phyloP scores from a whole-genome alignment of 345 rosid species.

The Crucihimalaya himalaica region DNA sequence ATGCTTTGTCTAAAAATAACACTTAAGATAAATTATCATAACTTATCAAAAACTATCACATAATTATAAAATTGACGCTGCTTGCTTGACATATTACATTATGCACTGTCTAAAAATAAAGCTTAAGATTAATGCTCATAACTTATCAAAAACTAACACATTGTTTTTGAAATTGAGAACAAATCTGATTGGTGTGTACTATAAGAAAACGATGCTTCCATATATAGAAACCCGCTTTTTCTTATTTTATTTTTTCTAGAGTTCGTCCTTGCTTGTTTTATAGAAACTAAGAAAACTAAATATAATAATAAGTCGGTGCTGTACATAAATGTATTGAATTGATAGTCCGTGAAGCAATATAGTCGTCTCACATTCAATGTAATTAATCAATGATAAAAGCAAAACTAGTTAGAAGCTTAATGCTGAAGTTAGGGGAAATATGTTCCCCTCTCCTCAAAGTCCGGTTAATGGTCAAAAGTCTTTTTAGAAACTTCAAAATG shows the following conservation, averaged over 20 bases:
- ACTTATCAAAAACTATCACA: conserved; percentile 15
- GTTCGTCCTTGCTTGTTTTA: conserved; percentile 25
- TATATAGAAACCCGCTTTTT: conserved; percentile 20
- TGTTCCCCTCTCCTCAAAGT: conserved; percentile 44
- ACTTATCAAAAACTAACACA: conserved; percentile 15
- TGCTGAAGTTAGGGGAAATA: conserved; percentile 42
- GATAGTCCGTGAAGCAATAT: conserved; percentile 35
- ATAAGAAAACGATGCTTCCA: conserved; percentile 31
- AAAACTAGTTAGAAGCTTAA: conserved; percentile 24
- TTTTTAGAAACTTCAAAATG: conserved; percentile 34
- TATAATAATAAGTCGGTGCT: conserved; percentile 31
- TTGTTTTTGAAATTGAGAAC: background rate
- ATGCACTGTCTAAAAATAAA: background rate
- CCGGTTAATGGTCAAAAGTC: conserved; percentile 39
- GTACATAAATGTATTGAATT: conserved; percentile 35
- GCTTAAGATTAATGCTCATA: background rate
- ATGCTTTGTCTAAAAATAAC: background rate
- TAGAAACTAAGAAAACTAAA: conserved; percentile 30
- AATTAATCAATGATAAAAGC: conserved; percentile 4
- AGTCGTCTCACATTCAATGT: conserved; percentile 34
- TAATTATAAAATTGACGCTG: background rate
- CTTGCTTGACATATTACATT: background rate
- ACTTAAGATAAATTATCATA: background rate
- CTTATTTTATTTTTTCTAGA: background rate
- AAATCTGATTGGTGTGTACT: conserved; percentile 19